Base-by-base conservation (phyloP, 2,329 filamentous ascomycete genomes). In the Exophiala lecanii-corni region DNA sequence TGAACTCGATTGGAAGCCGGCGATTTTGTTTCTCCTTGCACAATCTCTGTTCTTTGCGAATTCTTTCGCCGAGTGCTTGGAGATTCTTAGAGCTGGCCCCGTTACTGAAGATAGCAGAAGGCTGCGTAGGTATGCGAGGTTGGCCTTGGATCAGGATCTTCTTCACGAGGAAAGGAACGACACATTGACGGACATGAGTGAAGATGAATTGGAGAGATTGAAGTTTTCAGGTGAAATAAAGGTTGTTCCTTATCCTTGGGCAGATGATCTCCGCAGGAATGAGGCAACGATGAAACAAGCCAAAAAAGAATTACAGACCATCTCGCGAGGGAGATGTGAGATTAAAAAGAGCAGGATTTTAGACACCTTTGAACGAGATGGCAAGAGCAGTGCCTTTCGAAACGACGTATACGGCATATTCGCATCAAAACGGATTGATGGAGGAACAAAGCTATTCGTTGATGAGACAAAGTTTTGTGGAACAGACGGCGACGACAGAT, bases 1-100 rank as follows among this genome's bases (percentile, higher is more conserved):
- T n/a, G n/a, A n/a, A n/a, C n/a, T n/a, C n/a, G n/a, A n/a, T n/a
- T n/a, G n/a, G n/a, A n/a, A n/a, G n/a, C n/a, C n/a, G n/a, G n/a
- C n/a, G n/a, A n/a, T n/a, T n/a, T n/a, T n/a, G 3, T 16, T 38
- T 17, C 19, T 38, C 5, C 15, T 38, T 3, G 36, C 2, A 3
- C 36, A 28, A 13, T 12, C 36, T 17, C 36, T 38, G 10, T 38
- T 38, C 15, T 68, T 38, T 15, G 36, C 20, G 2, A 26, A 23
- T 13, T 38, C 20, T 23, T 38, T 38, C 20, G 18, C 4, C 21
- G 36, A 38, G 12, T 38, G 36, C 21, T 13, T 26, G 3, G 21
- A 38, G 15, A 9, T 38, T 23, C 13, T 38, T 12, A 26, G 5
- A 9, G 30, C 19, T 10, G 25, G 5, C 18, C 9, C 21, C 9